phyloP scores from a whole-genome alignment of 306 rosid species.

The Sicyos edulis region DNA sequence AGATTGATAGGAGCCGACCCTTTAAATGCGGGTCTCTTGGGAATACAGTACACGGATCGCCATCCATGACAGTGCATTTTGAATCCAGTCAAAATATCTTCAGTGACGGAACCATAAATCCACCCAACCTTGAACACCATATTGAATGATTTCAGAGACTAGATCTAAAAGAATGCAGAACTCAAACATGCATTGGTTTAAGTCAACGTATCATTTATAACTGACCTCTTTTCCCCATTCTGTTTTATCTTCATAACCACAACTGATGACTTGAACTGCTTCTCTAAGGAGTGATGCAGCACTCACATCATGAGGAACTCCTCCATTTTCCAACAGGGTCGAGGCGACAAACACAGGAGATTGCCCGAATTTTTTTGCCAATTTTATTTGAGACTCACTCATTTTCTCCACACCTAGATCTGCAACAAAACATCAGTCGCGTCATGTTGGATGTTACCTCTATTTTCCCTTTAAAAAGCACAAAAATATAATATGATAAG shows the following conservation, averaged over 20 bases:
- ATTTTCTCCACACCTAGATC: slow-evolving; percentile 39
- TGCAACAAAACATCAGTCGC: slow-evolving; percentile 33
- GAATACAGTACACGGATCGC: slow-evolving; percentile 96
- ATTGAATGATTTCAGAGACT: slow-evolving; percentile 10
- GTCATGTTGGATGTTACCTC: neutral
- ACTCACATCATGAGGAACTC: slow-evolving; percentile 53
- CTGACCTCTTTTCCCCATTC: slow-evolving; percentile 98
- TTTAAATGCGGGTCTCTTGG: slow-evolving; percentile 81
- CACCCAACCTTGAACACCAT: slow-evolving; percentile 65
- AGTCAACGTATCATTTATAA: neutral
- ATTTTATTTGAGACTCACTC: slow-evolving; percentile 48
- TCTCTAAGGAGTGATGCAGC: slow-evolving; percentile 83
- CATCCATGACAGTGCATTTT: slow-evolving; percentile 99
- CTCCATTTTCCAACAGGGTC: slow-evolving; percentile 72
- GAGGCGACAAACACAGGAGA: slow-evolving; percentile 83
- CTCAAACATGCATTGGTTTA: neutral
- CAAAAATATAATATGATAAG: neutral
- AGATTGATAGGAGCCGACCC: slow-evolving; percentile 97
- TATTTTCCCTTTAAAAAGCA: neutral
- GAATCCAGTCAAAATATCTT: slow-evolving; percentile 96
- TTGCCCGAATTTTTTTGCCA: slow-evolving; percentile 91
- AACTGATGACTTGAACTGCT: slow-evolving; percentile 92
- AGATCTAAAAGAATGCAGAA: neutral
- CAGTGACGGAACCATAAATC: slow-evolving; percentile 98
- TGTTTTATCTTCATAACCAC: slow-evolving; percentile 95